Conservation (phyloP, 1,139 yeast genomes). For the Kodamaea ohmeri region DNA sequence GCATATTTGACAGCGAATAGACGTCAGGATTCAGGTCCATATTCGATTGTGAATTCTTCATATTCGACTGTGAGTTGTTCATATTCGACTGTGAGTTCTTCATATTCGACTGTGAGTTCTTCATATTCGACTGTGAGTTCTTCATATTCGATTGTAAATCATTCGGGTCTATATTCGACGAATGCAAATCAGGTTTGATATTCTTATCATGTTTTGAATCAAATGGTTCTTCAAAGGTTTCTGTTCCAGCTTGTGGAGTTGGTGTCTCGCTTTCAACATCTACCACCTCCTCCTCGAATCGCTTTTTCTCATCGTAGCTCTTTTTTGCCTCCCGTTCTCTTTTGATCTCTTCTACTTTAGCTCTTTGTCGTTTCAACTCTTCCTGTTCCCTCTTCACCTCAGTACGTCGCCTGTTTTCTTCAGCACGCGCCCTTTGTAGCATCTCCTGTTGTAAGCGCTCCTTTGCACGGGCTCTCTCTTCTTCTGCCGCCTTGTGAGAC, state of each 20-base stretch:
- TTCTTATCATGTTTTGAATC: neutral
- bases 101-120: too few relatives aligned
- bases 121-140: too few relatives aligned
- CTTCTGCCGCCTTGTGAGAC: conserved; percentile 18
- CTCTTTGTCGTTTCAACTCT: conserved; percentile 8
- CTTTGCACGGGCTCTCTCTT: conserved; percentile 16
- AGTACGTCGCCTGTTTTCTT: conserved; percentile 11
- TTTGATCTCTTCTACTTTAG: conserved; percentile 8
- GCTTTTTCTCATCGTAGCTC: neutral
- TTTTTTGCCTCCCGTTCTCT: conserved; percentile 2
- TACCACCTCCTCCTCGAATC: neutral
- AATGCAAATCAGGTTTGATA: too few relatives aligned
- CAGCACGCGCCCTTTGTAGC: conserved; percentile 17
- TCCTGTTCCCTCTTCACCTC: conserved; percentile 8
- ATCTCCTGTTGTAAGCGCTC: conserved; percentile 16
- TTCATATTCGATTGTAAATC: too few relatives aligned
- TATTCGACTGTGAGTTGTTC: too few relatives aligned
- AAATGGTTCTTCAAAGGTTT: too few relatives aligned
- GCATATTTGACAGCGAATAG: too few relatives aligned
- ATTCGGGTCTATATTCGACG: too few relatives aligned
- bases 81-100: too few relatives aligned
- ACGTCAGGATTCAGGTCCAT: too few relatives aligned
- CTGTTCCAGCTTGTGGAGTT: neutral
- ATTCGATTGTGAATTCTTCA: too few relatives aligned
- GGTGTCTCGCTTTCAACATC: neutral